Evolutionary conservation across 306 rosid species (phyloP).

Genomic region (Inga oerstediana): DNA sequence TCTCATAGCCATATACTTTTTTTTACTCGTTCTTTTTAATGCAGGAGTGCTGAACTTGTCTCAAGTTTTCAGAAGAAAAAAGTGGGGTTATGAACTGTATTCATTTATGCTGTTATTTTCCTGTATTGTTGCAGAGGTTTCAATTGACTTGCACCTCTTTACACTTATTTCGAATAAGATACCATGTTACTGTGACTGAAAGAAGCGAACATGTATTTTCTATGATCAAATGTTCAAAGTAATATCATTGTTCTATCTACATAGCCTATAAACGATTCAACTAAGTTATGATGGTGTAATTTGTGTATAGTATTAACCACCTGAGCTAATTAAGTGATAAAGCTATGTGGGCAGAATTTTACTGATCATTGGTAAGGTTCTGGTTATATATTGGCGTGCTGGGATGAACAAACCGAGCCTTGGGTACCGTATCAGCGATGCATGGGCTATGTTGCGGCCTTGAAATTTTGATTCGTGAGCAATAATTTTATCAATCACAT

Average conservation of each 20-base stretch:
- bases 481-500: too few species aligned
- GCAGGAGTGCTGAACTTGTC: constrained; percentile 37
- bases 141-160: constrained; percentile 16
- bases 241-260: neutral
- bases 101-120: neutral
- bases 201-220: neutral
- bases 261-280: neutral
- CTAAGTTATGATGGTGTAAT: neutral
- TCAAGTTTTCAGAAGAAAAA: constrained; percentile 10
- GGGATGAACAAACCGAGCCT: too few species aligned
- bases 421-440: too few species aligned
- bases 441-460: too few species aligned
- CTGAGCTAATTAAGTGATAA: neutral
- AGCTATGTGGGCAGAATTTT: neutral
- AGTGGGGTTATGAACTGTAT: constrained; percentile 18
- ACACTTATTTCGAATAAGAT: constrained; percentile 33
- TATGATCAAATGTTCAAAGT: neutral
- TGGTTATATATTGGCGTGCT: neutral
- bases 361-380: neutral
- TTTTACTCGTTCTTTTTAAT: neutral
- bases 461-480: too few species aligned
- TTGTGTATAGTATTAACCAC: neutral
- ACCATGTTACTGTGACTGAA: constrained; percentile 20
- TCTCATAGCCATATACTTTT: neutral
- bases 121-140: constrained; percentile 25